Percentiles rank a stretch among this genome's conserved stretches.
phyloP scores from a whole-genome alignment of 805 yeast species.

The Wickerhamiella kurtzmanii region DNA sequence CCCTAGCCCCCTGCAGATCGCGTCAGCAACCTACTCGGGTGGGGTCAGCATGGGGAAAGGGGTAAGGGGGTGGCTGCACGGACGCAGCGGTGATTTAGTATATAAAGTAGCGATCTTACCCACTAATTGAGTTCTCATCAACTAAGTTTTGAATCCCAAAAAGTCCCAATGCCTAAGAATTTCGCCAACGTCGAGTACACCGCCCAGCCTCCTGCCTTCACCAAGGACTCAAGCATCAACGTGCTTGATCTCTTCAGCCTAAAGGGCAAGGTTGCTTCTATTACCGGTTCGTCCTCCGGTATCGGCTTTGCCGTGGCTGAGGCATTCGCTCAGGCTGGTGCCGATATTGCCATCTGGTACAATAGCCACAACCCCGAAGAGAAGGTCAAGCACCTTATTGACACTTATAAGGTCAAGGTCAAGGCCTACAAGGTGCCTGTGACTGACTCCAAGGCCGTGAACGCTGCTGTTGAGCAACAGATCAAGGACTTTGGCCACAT shows the following conservation, averaged over 20 bases:
- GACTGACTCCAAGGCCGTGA: slow-evolving; percentile 37
- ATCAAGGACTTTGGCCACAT: slow-evolving; percentile 62
- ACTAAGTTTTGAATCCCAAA: not conserved
- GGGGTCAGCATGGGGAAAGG: not conserved
- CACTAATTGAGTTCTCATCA: not conserved
- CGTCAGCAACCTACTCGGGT: not conserved
- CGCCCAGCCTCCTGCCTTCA: slow-evolving; percentile 16
- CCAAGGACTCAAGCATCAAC: slow-evolving; percentile 19
- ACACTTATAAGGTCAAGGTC: slow-evolving; percentile 45
- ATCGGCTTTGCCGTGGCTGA: slow-evolving; percentile 73
- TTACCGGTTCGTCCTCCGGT: slow-evolving; percentile 79
- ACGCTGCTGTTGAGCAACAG: slow-evolving; percentile 36
- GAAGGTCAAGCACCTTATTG: slow-evolving; percentile 41
- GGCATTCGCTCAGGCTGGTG: slow-evolving; percentile 79
- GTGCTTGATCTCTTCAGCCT: slow-evolving; percentile 61
- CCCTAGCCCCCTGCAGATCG: not conserved
- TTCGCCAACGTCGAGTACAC: slow-evolving; percentile 17
- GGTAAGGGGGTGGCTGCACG: not conserved
- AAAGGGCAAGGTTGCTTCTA: slow-evolving; percentile 69
- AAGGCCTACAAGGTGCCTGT: slow-evolving; percentile 55
- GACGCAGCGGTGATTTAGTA: not conserved
- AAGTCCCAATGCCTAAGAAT: slow-evolving; percentile 15
- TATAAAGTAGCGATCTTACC: not conserved
- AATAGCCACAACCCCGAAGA: slow-evolving; percentile 50
- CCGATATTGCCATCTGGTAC: slow-evolving; percentile 62